Evolutionary conservation across 495 filamentous ascomycete genomes (phyloP), one percentile per base, ranked within the genome.

Genomic region (Podospora conica): DNA sequence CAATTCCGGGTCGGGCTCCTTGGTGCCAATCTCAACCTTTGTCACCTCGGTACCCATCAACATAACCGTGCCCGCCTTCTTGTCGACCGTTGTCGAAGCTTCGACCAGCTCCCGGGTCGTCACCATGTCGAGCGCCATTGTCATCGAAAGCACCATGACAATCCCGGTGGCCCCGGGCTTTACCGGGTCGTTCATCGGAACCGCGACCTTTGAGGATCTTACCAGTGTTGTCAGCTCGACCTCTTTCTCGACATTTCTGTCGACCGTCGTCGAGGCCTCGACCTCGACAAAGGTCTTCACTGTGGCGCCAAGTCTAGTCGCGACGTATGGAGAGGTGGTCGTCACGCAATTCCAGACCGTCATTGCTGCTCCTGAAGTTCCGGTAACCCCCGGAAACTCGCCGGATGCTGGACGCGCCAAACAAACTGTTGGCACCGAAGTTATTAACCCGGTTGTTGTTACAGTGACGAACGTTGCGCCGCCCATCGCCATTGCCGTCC

Each of bases 321-420:
- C 40, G 18, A 48, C 40, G n/a, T 48, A 48, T 48, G 40, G 40
- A 48, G 40, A 48, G 40, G 40, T 48, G 40, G 40, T 48, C 40
- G 64, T 73, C 56, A 76, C 73, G 0, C 70, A 68, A 57, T 76
- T 68, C 53, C 54, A 61, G n/a, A 76, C 73, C 3, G 57, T 69
- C 18, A 15, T 62, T 6, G 66, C 65, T 6, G 66, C 65, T 0
- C 40, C 40, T 8, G 40, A 48, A n/a, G 40, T 48, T 2, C n/a
- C n/a, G 40, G 40, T 48, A 6, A 48, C 40, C 40, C 40, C 40
- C 18, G 40, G 40, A 18, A 2, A 7, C n/a, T 48, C 60, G 22
- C 61, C 61, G 1, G 40, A 58, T 6, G 29, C 7, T 12, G 48
- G n/a, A 12, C 20, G 27, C 3, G 66, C 67, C 2, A 63, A 67